Percentiles rank a stretch among this genome's conserved stretches.
Conservation (phyloP, 2,329 filamentous ascomycete species). For the Colletotrichum liriopes region DNA sequence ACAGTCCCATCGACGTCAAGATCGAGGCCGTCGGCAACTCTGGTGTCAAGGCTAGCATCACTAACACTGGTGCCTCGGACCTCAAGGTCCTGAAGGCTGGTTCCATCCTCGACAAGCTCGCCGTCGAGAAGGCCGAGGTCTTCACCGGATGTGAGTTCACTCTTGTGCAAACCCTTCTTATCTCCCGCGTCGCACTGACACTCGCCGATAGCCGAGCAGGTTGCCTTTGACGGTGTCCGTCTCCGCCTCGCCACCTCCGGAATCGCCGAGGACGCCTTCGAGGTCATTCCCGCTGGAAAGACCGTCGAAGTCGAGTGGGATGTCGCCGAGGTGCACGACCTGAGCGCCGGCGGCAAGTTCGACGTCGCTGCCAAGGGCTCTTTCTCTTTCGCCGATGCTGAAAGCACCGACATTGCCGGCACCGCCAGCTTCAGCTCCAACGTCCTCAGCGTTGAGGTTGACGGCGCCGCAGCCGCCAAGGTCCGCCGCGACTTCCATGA, state of each 20-base stretch:
- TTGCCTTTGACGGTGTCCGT: constrained; percentile 69
- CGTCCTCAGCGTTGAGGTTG: constrained; percentile 69
- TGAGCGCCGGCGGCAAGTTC: constrained; percentile 67
- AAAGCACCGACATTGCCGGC: constrained; percentile 68
- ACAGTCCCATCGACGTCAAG: constrained; percentile 60
- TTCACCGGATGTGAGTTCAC: constrained; percentile 61
- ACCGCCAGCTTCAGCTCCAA: constrained; percentile 73
- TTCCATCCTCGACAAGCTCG: constrained; percentile 66
- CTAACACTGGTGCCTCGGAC: constrained; percentile 65
- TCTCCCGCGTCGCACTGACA: constrained; percentile 21
- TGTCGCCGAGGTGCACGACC: constrained; percentile 69
- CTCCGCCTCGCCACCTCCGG: constrained; percentile 62
- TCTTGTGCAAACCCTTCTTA: neutral
- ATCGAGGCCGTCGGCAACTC: constrained; percentile 66
- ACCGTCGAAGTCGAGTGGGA: constrained; percentile 69
- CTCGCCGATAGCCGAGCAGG: constrained; percentile 52
- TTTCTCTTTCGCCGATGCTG: constrained; percentile 68
- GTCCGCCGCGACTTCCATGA: constrained; percentile 62
- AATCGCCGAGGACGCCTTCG: constrained; percentile 65
- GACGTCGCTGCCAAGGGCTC: constrained; percentile 70
- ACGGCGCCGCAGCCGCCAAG: constrained; percentile 68
- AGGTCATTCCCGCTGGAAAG: constrained; percentile 63
- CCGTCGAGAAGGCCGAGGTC: constrained; percentile 68
- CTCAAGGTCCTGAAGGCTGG: constrained; percentile 69
- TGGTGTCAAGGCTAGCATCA: constrained; percentile 67